Percentiles rank a stretch among this genome's conserved stretches.
phyloP scores from a whole-genome alignment of 805 yeast species.

The Candida loeiensis region DNA sequence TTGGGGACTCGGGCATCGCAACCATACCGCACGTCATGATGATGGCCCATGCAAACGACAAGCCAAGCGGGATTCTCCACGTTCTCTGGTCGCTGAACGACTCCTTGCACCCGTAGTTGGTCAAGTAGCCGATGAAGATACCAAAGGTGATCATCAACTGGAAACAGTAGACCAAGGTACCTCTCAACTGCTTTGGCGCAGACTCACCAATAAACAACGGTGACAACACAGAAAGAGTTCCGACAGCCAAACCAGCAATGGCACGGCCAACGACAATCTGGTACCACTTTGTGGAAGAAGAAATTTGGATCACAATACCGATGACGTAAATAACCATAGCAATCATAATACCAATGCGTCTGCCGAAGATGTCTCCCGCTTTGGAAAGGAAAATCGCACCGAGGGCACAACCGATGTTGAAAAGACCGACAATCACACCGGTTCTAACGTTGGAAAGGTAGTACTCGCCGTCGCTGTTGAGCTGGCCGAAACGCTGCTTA shows the following conservation, averaged over 20 bases:
- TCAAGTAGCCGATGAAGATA: constrained; percentile 25
- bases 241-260: constrained; percentile 27
- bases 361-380: constrained; percentile 22
- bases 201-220: constrained; percentile 27
- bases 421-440: constrained; percentile 26
- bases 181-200: constrained; percentile 27
- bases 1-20: constrained; percentile 27
- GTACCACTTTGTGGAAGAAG: constrained; percentile 22
- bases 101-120: constrained; percentile 17
- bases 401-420: constrained; percentile 27
- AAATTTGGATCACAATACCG: constrained; percentile 24
- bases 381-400: constrained; percentile 26
- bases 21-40: constrained; percentile 23
- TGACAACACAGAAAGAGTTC: constrained; percentile 22
- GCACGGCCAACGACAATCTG: constrained; percentile 23
- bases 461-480: constrained; percentile 14
- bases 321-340: constrained; percentile 25
- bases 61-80: constrained; percentile 27
- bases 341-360: constrained; percentile 23
- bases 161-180: constrained; percentile 27
- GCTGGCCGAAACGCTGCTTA: constrained; percentile 19
- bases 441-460: constrained; percentile 22
- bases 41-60: constrained; percentile 27
- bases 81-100: constrained; percentile 19
- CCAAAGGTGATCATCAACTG: constrained; percentile 26